Percentiles rank a stretch among this genome's conserved stretches.
phyloP scores from a whole-genome alignment of 2,329 filamentous ascomycete genomes.

The Pestalotiopsis sp. region DNA sequence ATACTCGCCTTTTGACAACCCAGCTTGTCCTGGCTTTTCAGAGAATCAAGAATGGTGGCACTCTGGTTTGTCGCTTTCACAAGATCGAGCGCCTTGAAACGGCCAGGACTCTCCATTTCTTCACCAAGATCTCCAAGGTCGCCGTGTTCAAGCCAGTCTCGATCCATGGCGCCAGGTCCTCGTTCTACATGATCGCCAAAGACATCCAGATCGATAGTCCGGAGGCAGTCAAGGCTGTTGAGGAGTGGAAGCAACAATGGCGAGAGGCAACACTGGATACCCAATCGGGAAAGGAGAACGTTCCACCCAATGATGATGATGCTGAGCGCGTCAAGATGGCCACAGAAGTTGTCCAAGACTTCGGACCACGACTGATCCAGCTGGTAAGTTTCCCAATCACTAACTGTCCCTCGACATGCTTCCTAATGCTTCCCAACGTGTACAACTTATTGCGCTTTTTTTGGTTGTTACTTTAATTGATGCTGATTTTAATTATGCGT shows the following conservation, averaged over 20 bases:
- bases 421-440: no score
- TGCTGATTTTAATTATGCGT: not conserved
- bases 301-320: not conserved
- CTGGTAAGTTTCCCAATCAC: not conserved
- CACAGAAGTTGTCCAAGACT: not conserved
- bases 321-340: not conserved
- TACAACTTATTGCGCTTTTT: no score
- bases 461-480: not conserved
- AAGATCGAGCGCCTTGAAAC: conserved; percentile 44
- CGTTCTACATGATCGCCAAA: conserved; percentile 56
- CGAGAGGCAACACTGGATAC: conserved; percentile 39
- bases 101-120: conserved; percentile 37
- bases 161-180: conserved; percentile 44
- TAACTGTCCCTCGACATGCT: not conserved
- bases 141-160: conserved; percentile 46
- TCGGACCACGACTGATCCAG: not conserved
- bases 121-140: conserved; percentile 44
- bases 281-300: conserved; percentile 23
- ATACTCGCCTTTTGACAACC: conserved; percentile 18
- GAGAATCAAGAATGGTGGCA: conserved; percentile 47
- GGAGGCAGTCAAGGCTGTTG: conserved; percentile 37
- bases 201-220: conserved; percentile 36
- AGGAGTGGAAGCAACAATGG: conserved; percentile 44
- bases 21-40: conserved; percentile 37
- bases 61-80: conserved; percentile 54